Base-by-base conservation (phyloP, 192 early-diverging fungal species). In the Backusella westeae region DNA sequence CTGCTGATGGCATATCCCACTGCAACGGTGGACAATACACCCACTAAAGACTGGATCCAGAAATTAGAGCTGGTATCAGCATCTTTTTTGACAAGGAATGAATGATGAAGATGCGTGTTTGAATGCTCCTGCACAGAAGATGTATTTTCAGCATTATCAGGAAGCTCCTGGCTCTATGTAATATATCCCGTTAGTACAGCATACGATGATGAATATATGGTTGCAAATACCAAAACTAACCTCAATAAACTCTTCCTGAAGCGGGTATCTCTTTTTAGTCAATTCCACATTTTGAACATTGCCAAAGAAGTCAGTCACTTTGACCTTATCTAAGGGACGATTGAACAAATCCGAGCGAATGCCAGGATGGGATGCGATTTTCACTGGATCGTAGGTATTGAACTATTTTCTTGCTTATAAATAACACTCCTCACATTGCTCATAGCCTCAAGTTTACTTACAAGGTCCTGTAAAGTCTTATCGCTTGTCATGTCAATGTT, bases 231-330 rank as follows among this genome's bases (percentile, higher is more conserved):
- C 32, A 32, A 53, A 53, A 53, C 52, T 29, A 9, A 63, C 56
- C 56, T 63, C 56, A 26, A 3, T 63, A 4, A 63, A 29, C 26
- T 63, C 56, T 63, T 63, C 56, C 4, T 63, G 56, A 14, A 63
- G 56, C 65, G 74, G 67, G 49, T 86, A 86, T 67, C 84, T 68
- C 34, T 70, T 66, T 34, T 82, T 79, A 41, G 95, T 97, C 71
- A 98, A 81, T 83, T 97, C 93, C 17, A 97, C 86, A 73, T 91
- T 94, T 76, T 97, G 96, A 23, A 99, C 96, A 32, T 90, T 94
- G 42, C 98, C 98, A 81, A 99, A 97, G 80, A 99, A 99, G 80
- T 99, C 98, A 0, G 96, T 97, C 29, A 99, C 88, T 32, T 89
- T 83, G 66, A 93, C 86, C 89, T 95, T 89, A 76, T 93, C 88